Evolutionary conservation across 148 eudicot genomes (phyloP).

Genomic region (Silene uniflora): DNA sequence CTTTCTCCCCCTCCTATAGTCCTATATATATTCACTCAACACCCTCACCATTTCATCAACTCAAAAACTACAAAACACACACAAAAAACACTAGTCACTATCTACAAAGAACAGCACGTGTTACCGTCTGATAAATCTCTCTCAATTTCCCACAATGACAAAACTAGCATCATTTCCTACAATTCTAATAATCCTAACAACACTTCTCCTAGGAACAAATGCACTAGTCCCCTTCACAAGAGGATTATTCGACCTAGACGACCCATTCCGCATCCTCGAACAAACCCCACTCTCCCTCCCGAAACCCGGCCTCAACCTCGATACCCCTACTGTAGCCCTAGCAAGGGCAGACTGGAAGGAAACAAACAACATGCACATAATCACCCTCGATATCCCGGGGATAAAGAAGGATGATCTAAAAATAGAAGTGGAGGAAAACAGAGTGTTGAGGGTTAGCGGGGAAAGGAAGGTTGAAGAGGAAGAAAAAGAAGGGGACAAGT

Average conservation of each 20-base stretch:
- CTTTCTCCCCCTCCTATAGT: neutral
- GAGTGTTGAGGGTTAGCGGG: slow-evolving; percentile 60
- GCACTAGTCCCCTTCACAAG: slow-evolving; percentile 50
- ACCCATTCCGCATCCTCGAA: slow-evolving; percentile 60
- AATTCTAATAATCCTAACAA: neutral
- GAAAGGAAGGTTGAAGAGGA: slow-evolving; percentile 51
- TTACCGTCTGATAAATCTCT: too few species aligned
- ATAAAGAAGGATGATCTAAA: slow-evolving; percentile 50
- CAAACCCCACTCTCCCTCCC: slow-evolving; percentile 48
- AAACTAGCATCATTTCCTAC: neutral
- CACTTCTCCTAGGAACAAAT: neutral
- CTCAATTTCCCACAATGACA: too few species aligned
- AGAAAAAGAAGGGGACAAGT: slow-evolving; percentile 43
- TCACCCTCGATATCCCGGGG: slow-evolving; percentile 59
- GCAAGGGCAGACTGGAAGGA: slow-evolving; percentile 79
- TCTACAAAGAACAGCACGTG: too few species aligned
- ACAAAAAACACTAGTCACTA: neutral
- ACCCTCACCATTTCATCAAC: neutral
- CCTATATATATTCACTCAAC: neutral
- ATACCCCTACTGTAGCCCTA: slow-evolving; percentile 27
- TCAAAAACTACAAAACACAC: neutral
- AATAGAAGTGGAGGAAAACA: slow-evolving; percentile 60
- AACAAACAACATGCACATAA: slow-evolving; percentile 39
- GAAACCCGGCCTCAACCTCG: slow-evolving; percentile 2
- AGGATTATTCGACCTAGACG: slow-evolving; percentile 41